These are phyloP conservation scores for Orbilia blumenaviensis DNA, from an alignment of 2,329 filamentous ascomycete species.

Conservation along the genomic window DNA sequence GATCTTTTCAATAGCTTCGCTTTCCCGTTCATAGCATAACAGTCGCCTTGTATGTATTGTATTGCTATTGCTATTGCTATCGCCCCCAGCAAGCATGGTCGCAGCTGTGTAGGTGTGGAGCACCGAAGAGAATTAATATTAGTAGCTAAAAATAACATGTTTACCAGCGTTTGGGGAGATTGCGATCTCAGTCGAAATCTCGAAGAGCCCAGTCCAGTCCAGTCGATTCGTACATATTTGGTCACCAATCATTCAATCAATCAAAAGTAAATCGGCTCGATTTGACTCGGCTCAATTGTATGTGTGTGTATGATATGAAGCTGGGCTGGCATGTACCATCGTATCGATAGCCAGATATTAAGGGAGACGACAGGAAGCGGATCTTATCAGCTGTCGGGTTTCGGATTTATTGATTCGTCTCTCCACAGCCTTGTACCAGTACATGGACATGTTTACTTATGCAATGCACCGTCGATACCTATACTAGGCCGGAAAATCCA, in stretches of 20 bases:
- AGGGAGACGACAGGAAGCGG: constrained; percentile 17
- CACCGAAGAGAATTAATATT: constrained; percentile 9
- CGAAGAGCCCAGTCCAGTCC: constrained; percentile 4
- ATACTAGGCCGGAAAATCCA: neutral
- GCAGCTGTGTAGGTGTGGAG: too few species aligned
- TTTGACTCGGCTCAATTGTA: too few species aligned
- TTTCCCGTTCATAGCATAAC: neutral
- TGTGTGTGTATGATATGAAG: too few species aligned
- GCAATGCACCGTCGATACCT: constrained; percentile 16
- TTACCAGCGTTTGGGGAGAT: constrained; percentile 16
- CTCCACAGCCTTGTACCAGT: constrained; percentile 15
- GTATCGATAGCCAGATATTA: constrained; percentile 29
- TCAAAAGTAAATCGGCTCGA: too few species aligned
- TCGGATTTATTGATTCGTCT: constrained; percentile 33
- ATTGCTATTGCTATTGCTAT: too few species aligned
- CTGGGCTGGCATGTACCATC: too few species aligned
- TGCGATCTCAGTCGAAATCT: neutral
- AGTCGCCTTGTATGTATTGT: too few species aligned
- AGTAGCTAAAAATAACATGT: constrained; percentile 41
- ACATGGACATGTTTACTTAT: too few species aligned
- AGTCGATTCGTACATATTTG: neutral
- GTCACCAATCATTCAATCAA: too few species aligned
- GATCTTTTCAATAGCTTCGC: neutral
- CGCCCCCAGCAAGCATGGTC: too few species aligned
- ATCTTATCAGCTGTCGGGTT: constrained; percentile 50